Evolutionary conservation across 371 early-diverging fungal genomes (phyloP), one percentile per base, ranked within the genome.

Genomic region (Syncephalis plumigaleata): DNA sequence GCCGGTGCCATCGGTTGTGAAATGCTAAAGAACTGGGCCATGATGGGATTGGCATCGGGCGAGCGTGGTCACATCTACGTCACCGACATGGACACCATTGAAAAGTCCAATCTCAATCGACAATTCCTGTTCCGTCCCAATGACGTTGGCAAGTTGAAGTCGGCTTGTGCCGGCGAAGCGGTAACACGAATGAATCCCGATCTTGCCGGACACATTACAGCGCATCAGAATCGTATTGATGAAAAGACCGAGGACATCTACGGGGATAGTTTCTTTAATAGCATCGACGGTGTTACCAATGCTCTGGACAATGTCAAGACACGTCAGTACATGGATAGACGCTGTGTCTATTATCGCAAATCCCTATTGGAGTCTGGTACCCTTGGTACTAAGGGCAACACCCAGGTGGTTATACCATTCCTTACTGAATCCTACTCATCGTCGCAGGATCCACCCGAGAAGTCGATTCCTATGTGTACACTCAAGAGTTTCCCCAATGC

Each of bases 1-100:
- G 86, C 99, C 39, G 99, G 99, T 44, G 99, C 99, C 5, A 99
- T 99, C 63, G 99, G 99, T 45, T 99, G 99, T 70, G 99, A 99
- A 67, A 97, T 99, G 92, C 74, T 99, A 44, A 99, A 99, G 75
- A 99, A 98, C 68, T 94, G 97, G 87, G 89, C 91, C 22, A 84
- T 99, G 92, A 89, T 98, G 79, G 99, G 99, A 42, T 65, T 99
- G 39, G 98, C 92, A 22, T 67, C 80, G 8, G 92, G 92, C 26
- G 73, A 77, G 36, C 63, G 82, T 13, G 98, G 98, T 17, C 65
- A 66, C 22, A 72, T 99, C 39, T 70, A 76, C 53, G 72, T 99
- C 40, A 99, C 99, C 11, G 99, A 99, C 65, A 99, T 99, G 99
- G 98, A 98, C 67, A 87, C 92, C 3, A 97, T 98, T 52, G 99